phyloP scores from a whole-genome alignment of 257 asterid genomes.

The Solanum clarkiae region DNA sequence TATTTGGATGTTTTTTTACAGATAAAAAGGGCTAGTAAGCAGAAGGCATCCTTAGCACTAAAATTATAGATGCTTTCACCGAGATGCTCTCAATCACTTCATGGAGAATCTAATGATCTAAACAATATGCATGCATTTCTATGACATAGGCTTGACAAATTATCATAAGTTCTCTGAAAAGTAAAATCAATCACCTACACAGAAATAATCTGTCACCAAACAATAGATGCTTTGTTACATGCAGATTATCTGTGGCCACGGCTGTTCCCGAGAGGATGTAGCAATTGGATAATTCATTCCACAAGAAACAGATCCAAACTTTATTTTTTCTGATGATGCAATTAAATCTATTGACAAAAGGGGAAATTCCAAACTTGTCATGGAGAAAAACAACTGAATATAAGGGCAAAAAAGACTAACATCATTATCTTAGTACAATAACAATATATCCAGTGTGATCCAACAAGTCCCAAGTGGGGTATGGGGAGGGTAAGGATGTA shows the following conservation, averaged over 20 bases:
- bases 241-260: slow-evolving; percentile 1
- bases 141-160: neutral
- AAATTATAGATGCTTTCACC: neutral
- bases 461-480: neutral
- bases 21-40: neutral
- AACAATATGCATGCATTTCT: neutral
- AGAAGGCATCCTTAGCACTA: neutral
- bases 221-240: neutral
- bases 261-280: slow-evolving; percentile 1
- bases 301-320: neutral
- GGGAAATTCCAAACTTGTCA: neutral
- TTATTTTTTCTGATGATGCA: neutral
- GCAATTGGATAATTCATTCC: neutral
- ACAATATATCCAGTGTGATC: neutral
- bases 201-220: neutral
- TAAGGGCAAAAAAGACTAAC: neutral
- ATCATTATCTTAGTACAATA: neutral
- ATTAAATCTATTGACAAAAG: neutral
- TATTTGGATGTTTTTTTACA: neutral
- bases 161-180: neutral
- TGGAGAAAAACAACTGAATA: neutral
- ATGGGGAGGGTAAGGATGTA: neutral
- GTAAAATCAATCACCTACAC: neutral
- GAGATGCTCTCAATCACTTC: neutral
- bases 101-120: neutral